These are phyloP conservation scores for Musa beccarii DNA, from an alignment of 176 grass and related monocot genomes.

Conservation along the genomic window DNA sequence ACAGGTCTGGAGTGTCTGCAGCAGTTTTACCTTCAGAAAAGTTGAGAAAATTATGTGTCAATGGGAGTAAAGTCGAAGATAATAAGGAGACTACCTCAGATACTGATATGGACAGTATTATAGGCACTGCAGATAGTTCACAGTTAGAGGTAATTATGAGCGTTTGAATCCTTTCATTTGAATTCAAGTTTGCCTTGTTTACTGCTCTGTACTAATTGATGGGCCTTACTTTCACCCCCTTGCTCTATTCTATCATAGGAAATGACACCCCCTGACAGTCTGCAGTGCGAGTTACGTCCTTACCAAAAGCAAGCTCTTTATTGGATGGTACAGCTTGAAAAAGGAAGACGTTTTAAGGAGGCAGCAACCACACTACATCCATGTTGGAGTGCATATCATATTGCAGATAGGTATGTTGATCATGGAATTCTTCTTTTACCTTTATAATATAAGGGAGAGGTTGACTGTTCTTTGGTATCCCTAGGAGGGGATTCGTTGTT, in stretches of 20 bases:
- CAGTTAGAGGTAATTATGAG: conserved; percentile 40
- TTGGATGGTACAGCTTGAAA: conserved; percentile 89
- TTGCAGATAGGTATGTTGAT: conserved; percentile 61
- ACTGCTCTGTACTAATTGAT: conserved; percentile 1
- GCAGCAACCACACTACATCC: conserved; percentile 74
- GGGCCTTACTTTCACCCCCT: conserved; percentile 1
- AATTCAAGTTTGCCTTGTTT: conserved; percentile 14
- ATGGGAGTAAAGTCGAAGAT: conserved; percentile 40
- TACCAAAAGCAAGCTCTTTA: conserved; percentile 97
- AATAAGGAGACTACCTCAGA: conserved; percentile 56
- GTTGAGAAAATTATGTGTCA: conserved; percentile 42
- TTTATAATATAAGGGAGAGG: not conserved
- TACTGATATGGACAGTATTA: conserved; percentile 69
- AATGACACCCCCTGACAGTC: conserved; percentile 46
- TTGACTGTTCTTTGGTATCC: conserved; percentile 25
- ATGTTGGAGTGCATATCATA: conserved; percentile 85
- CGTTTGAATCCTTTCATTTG: not conserved
- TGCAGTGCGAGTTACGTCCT: conserved; percentile 70
- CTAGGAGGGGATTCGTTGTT: conserved; percentile 64
- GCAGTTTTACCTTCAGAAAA: conserved; percentile 50
- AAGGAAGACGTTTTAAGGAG: conserved; percentile 60
- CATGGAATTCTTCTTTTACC: conserved; percentile 11
- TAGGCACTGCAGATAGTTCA: conserved; percentile 70
- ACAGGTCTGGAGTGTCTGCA: conserved; percentile 22
- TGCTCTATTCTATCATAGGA: conserved; percentile 33